phyloP scores from a whole-genome alignment of 2,329 filamentous ascomycete genomes.

The Lachnellula occidentalis region DNA sequence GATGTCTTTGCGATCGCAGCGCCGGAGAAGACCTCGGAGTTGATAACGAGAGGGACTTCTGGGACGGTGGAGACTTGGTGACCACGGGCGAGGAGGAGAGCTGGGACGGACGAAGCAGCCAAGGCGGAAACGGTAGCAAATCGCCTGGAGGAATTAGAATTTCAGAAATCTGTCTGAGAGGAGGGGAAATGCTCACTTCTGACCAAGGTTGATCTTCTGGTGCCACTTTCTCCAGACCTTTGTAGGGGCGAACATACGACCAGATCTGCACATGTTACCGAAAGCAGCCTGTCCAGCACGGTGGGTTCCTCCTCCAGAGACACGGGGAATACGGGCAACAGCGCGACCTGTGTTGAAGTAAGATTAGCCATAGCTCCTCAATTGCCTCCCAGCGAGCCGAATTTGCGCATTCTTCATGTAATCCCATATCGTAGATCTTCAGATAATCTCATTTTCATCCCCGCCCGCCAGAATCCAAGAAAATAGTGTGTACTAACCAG shows the following conservation, averaged over 20 bases:
- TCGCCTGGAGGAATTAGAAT: constrained; percentile 53
- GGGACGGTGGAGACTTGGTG: constrained; percentile 90
- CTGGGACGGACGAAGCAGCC: constrained; percentile 90
- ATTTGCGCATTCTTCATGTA: not conserved
- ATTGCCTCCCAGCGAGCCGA: not conserved
- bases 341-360: constrained; percentile 66
- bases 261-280: constrained; percentile 99
- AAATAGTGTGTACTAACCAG: constrained; percentile 62
- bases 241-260: constrained; percentile 99
- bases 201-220: constrained; percentile 98
- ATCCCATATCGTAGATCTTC: not conserved
- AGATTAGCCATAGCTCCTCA: constrained; percentile 20
- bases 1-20: constrained; percentile 82
- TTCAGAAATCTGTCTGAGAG: constrained; percentile 18
- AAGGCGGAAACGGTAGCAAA: constrained; percentile 97
- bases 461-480: constrained; percentile 17
- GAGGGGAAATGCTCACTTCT: constrained; percentile 61
- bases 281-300: constrained; percentile 99
- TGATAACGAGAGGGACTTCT: constrained; percentile 94
- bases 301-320: constrained; percentile 99
- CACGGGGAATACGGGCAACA: constrained; percentile 99
- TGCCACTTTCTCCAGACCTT: constrained; percentile 99
- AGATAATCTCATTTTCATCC: not conserved
- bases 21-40: constrained; percentile 81
- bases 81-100: constrained; percentile 93